Evolutionary conservation across 129 eudicot genomes (phyloP).

Genomic region (Saposhnikovia divaricata): DNA sequence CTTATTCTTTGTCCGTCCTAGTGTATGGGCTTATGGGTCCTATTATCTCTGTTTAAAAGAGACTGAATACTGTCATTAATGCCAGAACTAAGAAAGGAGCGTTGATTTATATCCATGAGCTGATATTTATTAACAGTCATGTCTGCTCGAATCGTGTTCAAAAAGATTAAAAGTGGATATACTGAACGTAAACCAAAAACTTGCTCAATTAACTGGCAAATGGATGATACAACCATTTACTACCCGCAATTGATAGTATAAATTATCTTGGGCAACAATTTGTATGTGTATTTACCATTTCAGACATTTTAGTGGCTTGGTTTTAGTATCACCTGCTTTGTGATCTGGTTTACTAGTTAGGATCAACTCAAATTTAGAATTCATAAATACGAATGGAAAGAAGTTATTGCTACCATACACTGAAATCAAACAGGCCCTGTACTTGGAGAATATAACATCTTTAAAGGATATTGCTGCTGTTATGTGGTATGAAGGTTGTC

Average conservation of each 20-base stretch:
- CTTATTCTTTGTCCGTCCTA: not conserved
- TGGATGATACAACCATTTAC: not conserved
- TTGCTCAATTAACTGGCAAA: not conserved
- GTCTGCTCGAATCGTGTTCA: not conserved
- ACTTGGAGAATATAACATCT: not conserved
- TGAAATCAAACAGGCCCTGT: not conserved
- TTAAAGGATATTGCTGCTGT: not conserved
- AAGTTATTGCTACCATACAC: not conserved
- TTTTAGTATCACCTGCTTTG: not conserved
- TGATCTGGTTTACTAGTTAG: not conserved
- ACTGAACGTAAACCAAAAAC: not conserved
- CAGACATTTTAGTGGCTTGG: not conserved
- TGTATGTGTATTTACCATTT: not conserved
- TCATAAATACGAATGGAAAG: not conserved
- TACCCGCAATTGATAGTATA: not conserved
- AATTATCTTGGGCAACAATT: not conserved
- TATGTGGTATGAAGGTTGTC: not conserved
- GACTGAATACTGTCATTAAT: not conserved
- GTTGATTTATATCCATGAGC: not conserved
- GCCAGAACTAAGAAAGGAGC: not conserved
- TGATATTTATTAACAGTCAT: not conserved
- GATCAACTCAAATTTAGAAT: not conserved
- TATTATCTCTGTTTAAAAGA: not conserved
- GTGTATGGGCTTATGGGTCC: not conserved
- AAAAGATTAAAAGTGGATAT: not conserved